Evolutionary conservation across 208 protist species (phyloP), one percentile per base, ranked within the genome.

Genomic region (Leishmania martiniquensis): DNA sequence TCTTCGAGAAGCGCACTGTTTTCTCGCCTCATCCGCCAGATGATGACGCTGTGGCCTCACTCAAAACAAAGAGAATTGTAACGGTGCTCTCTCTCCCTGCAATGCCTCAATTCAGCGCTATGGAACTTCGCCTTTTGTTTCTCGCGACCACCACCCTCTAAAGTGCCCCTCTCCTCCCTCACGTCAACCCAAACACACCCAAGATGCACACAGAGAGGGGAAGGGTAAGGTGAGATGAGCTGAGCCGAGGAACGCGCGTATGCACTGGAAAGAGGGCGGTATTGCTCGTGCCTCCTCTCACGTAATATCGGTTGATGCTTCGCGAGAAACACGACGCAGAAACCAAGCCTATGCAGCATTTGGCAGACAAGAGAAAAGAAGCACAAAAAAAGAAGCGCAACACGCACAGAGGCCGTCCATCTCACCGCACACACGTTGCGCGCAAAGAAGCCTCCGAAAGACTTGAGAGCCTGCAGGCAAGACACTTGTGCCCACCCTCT

Each of bases 311-410:
- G 17, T 69, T 5, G 2, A 49, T 17, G 39, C 13, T 32, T 49
- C 7, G 15, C 1, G 42, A 20, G 63, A 69, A 17, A n/a, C 10
- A 13, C 5, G 5, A 49, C 7, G 25, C 15, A 12, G 42, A 44
- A 69, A 13, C 10, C 44, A 72, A 42, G 49, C n/a, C n/a, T 6
- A 2, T 4, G 47, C 44, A 44, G 32, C 57, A 20, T 52, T 29
- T 7, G 12, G 17, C 63, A 70, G 9, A 71, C 9, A 55, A 55
- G 59, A 62, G 3, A 39, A 74, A 72, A 72, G 69, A 72, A 55
- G 22, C 2, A 17, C 4, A 13, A 72, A 4, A 37, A 51, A 34
- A 72, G 47, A 68, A 68, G 20, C 32, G 45, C 25, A 62, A 76
- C 63, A 44, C 63, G 25, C 63, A 45, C 62, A 45, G 37, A 67